A percentile compares a stretch with the other conserved stretches of the same genome.
These are phyloP conservation scores for Neurospora sublineolata DNA, from an alignment of 495 filamentous ascomycete genomes.

Conservation along the genomic window DNA sequence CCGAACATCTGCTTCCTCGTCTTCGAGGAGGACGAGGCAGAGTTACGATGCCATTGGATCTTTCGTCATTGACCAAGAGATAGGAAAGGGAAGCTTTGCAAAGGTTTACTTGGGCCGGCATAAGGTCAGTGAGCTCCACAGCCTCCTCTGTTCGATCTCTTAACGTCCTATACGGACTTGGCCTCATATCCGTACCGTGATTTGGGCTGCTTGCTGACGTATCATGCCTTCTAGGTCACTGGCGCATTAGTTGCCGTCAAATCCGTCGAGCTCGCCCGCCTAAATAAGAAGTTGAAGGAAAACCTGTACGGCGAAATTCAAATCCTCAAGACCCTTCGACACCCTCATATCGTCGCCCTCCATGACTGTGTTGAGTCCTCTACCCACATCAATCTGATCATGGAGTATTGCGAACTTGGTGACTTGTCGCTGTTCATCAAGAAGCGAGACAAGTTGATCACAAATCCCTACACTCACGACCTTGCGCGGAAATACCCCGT, in stretches of 20 bases:
- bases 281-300: conserved; percentile 91
- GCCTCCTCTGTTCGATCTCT: background rate
- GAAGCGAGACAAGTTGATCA: conserved; percentile 66
- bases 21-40: conserved; percentile 26
- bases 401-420: conserved; percentile 95
- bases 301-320: conserved; percentile 92
- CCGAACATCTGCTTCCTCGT: conserved; percentile 20
- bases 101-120: conserved; percentile 81
- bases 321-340: conserved; percentile 81
- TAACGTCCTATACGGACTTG: background rate
- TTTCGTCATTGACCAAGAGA: conserved; percentile 70
- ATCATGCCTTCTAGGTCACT: conserved; percentile 33
- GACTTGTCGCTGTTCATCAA: conserved; percentile 92
- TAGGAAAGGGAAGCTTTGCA: conserved; percentile 92
- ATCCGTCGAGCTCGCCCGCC: conserved; percentile 75
- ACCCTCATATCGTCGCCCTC: conserved; percentile 93
- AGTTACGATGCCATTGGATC: conserved; percentile 59
- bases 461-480: conserved; percentile 65
- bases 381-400: conserved; percentile 87
- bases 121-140: conserved; percentile 47
- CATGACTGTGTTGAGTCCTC: conserved; percentile 82
- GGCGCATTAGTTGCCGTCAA: conserved; percentile 81
- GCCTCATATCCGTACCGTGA: background rate
- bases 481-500: conserved; percentile 90
- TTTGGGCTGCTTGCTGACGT: conserved; percentile 29